Evolutionary conservation across 2,329 filamentous ascomycete genomes (phyloP).

Genomic region (Arthrinium puccinioides): DNA sequence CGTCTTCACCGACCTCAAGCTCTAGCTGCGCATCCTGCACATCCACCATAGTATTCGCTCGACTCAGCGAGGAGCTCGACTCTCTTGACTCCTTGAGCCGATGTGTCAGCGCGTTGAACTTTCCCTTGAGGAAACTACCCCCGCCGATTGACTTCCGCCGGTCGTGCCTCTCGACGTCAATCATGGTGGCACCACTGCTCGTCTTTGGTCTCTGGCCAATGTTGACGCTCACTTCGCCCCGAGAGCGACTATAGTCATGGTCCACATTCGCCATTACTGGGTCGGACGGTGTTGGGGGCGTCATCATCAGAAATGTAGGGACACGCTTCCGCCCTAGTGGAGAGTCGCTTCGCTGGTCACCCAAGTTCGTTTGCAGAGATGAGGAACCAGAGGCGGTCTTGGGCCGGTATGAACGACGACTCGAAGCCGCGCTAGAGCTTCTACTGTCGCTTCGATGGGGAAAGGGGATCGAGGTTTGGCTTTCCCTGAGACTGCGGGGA

Average conservation of each 20-base stretch:
- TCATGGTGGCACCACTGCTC: conserved; percentile 8
- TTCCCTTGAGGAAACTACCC: conserved; percentile 27
- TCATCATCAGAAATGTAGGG: conserved; percentile 39
- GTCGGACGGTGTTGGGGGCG: conserved; percentile 34
- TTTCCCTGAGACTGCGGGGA: conserved; percentile 43
- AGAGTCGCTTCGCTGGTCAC: too few species aligned
- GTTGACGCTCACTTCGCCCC: too few species aligned
- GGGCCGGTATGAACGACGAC: conserved; percentile 33
- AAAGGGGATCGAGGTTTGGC: conserved; percentile 38
- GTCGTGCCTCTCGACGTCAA: not conserved
- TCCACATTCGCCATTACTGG: too few species aligned
- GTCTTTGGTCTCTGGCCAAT: conserved; percentile 12
- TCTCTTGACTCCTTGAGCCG: conserved; percentile 14
- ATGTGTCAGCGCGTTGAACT: conserved; percentile 21
- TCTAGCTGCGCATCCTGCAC: not conserved
- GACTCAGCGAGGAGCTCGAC: not conserved
- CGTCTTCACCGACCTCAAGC: not conserved
- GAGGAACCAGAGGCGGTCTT: conserved; percentile 7
- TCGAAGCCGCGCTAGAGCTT: conserved; percentile 45
- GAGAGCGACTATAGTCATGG: too few species aligned
- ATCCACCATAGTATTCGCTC: not conserved
- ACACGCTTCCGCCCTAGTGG: conserved; percentile 19
- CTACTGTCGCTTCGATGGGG: conserved; percentile 38
- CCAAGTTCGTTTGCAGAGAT: too few species aligned
- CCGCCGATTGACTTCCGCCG: conserved; percentile 18